Evolutionary conservation across 257 asterid genomes (phyloP).

Genomic region (Solanum medicagineum): DNA sequence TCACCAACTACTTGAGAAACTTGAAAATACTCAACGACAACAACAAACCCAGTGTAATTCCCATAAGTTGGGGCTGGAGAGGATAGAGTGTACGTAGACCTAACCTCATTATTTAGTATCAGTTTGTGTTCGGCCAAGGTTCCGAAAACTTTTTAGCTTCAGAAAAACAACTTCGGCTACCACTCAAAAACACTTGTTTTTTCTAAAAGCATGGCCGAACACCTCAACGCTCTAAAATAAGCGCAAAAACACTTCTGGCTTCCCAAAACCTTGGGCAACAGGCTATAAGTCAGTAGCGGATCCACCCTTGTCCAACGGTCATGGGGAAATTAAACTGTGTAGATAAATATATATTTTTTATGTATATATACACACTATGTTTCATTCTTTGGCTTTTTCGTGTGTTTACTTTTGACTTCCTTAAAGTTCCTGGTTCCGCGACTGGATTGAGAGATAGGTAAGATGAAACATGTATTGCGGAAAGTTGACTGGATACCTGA

Average conservation of each 20-base stretch:
- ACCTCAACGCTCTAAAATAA: too few relatives aligned
- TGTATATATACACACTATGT: background rate
- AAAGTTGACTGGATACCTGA: constrained; percentile 33
- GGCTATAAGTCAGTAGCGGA: background rate
- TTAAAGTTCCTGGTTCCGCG: background rate
- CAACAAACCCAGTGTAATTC: background rate
- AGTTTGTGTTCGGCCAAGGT: background rate
- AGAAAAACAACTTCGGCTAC: too few relatives aligned
- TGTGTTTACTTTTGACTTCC: background rate
- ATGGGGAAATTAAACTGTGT: background rate
- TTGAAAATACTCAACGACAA: background rate
- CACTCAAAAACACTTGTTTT: too few relatives aligned
- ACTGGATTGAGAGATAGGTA: background rate
- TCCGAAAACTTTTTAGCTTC: background rate
- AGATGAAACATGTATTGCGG: background rate
- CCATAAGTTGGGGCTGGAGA: background rate
- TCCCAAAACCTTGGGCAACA: background rate
- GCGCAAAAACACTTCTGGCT: too few relatives aligned
- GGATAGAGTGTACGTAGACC: background rate
- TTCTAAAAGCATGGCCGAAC: too few relatives aligned
- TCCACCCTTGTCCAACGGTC: background rate
- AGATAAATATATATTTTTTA: too few relatives aligned
- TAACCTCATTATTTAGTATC: background rate
- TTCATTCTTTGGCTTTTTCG: background rate
- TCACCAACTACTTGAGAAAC: background rate